Conservation (phyloP, 2,329 filamentous ascomycete genomes). For the Sphaerulina musiva region DNA sequence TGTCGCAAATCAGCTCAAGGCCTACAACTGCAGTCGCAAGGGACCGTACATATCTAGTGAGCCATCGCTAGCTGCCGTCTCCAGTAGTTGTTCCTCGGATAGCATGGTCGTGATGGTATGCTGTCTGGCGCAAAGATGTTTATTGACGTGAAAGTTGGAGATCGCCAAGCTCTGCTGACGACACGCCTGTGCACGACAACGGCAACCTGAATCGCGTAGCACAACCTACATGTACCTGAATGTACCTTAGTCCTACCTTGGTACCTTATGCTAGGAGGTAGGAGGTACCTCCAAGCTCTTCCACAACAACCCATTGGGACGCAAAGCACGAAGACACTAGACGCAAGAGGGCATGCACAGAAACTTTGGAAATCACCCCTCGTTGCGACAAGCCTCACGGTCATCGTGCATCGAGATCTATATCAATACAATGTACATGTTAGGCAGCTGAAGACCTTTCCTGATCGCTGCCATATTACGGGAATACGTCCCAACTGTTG, state of each 20-base stretch:
- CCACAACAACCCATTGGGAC: neutral
- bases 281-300: neutral
- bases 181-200: neutral
- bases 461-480: neutral
- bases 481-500: neutral
- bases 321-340: neutral
- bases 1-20: conserved; percentile 35
- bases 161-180: neutral
- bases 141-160: neutral
- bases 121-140: conserved; percentile 20
- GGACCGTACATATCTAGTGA: conserved; percentile 49
- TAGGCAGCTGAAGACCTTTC: neutral
- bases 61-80: conserved; percentile 52
- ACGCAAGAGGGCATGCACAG: neutral
- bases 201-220: too few relatives aligned
- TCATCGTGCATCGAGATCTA: neutral
- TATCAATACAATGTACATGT: neutral
- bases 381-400: neutral
- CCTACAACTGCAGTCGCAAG: conserved; percentile 22
- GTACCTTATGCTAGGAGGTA: too few relatives aligned
- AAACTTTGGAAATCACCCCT: neutral
- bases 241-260: too few relatives aligned
- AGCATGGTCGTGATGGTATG: conserved; percentile 21
- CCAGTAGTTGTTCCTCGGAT: conserved; percentile 46
- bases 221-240: too few relatives aligned